Evolutionary conservation across 202 grass and related monocot species (phyloP).

Genomic region (Setaria viridis): DNA sequence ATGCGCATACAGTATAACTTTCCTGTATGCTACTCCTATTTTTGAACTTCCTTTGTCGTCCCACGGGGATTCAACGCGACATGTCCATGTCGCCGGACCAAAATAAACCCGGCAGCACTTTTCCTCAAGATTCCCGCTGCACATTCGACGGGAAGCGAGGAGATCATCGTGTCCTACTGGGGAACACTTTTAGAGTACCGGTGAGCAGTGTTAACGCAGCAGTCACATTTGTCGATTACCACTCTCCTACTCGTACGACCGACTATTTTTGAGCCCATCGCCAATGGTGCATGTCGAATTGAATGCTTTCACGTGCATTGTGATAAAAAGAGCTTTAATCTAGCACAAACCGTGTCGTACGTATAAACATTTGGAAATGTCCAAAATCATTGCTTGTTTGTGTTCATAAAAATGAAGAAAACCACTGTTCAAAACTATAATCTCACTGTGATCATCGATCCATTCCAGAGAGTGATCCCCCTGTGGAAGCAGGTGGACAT

Average conservation of each 20-base stretch:
- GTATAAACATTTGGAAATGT: background rate
- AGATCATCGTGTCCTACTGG: background rate
- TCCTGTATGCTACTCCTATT: background rate
- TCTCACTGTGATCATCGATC: background rate
- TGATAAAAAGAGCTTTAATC: background rate
- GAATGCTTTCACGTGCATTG: background rate
- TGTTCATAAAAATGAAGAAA: background rate
- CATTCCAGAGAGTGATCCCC: slow-evolving; percentile 61
- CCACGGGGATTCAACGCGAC: background rate
- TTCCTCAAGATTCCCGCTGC: background rate
- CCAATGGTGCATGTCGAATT: background rate
- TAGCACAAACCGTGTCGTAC: background rate
- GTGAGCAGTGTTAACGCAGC: background rate
- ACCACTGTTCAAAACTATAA: background rate
- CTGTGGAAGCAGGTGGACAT: slow-evolving; percentile 63
- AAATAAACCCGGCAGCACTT: background rate
- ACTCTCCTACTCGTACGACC: background rate
- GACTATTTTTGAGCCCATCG: background rate
- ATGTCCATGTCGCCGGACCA: slow-evolving; percentile 1
- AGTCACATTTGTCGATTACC: background rate
- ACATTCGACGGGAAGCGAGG: background rate
- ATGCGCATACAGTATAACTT: background rate
- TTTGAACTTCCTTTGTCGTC: background rate
- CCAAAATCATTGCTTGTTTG: background rate
- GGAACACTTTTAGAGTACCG: background rate